Evolutionary conservation across 495 filamentous ascomycete species (phyloP).

Genomic region (Terfezia boudieri): DNA sequence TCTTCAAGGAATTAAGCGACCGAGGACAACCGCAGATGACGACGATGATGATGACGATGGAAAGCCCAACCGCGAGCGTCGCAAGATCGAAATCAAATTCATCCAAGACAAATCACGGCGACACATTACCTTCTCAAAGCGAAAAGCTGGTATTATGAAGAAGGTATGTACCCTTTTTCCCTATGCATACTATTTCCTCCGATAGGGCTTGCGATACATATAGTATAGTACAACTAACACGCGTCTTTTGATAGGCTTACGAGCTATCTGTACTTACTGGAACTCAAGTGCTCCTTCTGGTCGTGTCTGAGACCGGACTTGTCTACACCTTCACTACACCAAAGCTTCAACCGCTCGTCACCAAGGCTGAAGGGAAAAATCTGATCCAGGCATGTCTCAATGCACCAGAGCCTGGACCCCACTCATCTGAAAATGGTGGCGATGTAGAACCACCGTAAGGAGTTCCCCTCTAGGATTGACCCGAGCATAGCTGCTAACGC

Average conservation of each 20-base stretch:
- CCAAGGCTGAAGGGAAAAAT: constrained; percentile 98
- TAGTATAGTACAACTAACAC: constrained; percentile 13
- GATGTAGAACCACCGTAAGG: constrained; percentile 28
- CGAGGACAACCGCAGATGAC: constrained; percentile 51
- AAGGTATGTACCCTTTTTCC: constrained; percentile 43
- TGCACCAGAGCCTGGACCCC: constrained; percentile 69
- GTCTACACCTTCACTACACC: constrained; percentile 99
- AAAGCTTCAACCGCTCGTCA: constrained; percentile 95
- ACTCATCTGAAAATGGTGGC: constrained; percentile 70
- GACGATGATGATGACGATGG: constrained; percentile 98
- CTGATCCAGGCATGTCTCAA: constrained; percentile 98
- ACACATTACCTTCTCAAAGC: constrained; percentile 99
- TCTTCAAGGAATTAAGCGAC: constrained; percentile 70
- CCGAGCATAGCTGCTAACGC: background rate
- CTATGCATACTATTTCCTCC: background rate
- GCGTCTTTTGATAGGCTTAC: constrained; percentile 46
- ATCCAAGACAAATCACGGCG: constrained; percentile 99
- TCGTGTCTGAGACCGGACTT: constrained; percentile 94
- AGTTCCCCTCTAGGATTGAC: background rate
- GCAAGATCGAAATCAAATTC: constrained; percentile 99
- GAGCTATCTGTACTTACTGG: constrained; percentile 94
- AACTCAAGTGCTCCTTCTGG: constrained; percentile 89
- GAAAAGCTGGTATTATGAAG: constrained; percentile 99
- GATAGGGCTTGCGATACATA: background rate
- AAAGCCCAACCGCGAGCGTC: constrained; percentile 90